phyloP scores from a whole-genome alignment of 331 rosid genomes.

The Saraca asoca region DNA sequence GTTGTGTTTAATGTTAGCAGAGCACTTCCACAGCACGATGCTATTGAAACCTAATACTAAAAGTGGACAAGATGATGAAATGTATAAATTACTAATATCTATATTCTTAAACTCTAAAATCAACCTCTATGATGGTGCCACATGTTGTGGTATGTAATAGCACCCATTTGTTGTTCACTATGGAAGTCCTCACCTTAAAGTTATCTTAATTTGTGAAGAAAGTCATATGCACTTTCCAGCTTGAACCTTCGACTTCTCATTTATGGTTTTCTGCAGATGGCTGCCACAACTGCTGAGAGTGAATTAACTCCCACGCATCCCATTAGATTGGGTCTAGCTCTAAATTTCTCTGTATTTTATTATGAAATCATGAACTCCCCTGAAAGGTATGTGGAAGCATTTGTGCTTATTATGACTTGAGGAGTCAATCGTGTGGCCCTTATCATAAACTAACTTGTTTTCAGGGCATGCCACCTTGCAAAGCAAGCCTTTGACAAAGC shows the following conservation, averaged over 20 bases:
- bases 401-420: neutral
- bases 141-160: too few species aligned
- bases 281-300: constrained; percentile 38
- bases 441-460: constrained; percentile 20
- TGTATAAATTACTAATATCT: too few species aligned
- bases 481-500: constrained; percentile 75
- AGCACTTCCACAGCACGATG: too few species aligned
- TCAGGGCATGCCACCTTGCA: constrained; percentile 63
- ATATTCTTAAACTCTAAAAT: too few species aligned
- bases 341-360: constrained; percentile 66
- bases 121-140: too few species aligned
- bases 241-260: constrained; percentile 5
- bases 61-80: too few species aligned
- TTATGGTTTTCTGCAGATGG: constrained; percentile 29
- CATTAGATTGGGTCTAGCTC: constrained; percentile 63
- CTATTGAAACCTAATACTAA: too few species aligned
- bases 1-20: too few species aligned
- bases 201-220: neutral
- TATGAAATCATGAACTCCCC: constrained; percentile 60
- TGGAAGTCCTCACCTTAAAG: too few species aligned
- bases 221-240: constrained; percentile 5
- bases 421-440: neutral
- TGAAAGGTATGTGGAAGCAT: constrained; percentile 41
- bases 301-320: constrained; percentile 58
- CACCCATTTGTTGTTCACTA: too few species aligned